phyloP scores from a whole-genome alignment of 352 stramenopile species.

The Phytophthora pisi region DNA sequence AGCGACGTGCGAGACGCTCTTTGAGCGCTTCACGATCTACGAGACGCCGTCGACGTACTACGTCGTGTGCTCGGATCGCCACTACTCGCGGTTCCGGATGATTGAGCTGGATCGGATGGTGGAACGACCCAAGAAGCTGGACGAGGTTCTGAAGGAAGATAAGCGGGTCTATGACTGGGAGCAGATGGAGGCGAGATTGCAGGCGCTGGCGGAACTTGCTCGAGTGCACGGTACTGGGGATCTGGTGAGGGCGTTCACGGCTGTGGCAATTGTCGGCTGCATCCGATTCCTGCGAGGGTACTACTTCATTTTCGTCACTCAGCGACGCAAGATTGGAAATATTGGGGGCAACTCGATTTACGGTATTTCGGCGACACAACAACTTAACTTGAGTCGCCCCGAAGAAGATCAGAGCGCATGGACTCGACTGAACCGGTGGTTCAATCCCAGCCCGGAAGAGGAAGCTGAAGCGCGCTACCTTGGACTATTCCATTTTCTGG shows the following conservation, averaged over 20 bases:
- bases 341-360: constrained; percentile 98
- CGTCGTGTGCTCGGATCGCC: constrained; percentile 85
- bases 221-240: constrained; percentile 41
- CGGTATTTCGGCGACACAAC: constrained; percentile 94
- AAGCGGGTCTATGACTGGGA: constrained; percentile 73
- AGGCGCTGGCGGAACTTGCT: constrained; percentile 62
- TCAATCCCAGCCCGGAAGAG: constrained; percentile 84
- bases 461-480: constrained; percentile 92
- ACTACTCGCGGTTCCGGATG: constrained; percentile 83
- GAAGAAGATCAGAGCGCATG: constrained; percentile 60
- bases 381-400: constrained; percentile 80
- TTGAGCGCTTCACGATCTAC: constrained; percentile 88
- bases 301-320: constrained; percentile 98
- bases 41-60: constrained; percentile 77
- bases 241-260: constrained; percentile 82
- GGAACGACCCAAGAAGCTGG: constrained; percentile 58
- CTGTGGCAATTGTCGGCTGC: constrained; percentile 97
- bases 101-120: constrained; percentile 75
- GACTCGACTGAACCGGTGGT: constrained; percentile 81
- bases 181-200: constrained; percentile 80
- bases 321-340: constrained; percentile 95
- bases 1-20: constrained; percentile 61
- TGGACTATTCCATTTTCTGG: constrained; percentile 97
- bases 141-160: constrained; percentile 72
- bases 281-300: constrained; percentile 98